These are phyloP conservation scores for Chlorella sp. DNA, from an alignment of 139 green algal species.

Conservation along the genomic window DNA sequence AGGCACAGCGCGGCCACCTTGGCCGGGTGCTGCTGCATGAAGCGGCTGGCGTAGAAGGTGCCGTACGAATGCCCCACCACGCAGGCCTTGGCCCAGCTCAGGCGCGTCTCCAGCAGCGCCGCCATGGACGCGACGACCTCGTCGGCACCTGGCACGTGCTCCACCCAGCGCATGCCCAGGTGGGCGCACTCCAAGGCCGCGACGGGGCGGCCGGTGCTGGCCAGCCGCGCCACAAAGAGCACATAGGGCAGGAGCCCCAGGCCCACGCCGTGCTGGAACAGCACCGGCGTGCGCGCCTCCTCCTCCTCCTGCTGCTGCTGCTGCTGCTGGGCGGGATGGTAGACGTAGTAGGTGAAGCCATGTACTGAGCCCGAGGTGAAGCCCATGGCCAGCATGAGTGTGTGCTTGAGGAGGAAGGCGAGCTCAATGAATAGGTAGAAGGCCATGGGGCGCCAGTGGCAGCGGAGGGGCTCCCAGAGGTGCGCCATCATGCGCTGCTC, in stretches of 20 bases:
- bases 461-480: slow-evolving; percentile 43
- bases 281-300: too few species aligned
- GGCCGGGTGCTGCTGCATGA: slow-evolving; percentile 9
- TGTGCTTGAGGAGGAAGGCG: slow-evolving; percentile 12
- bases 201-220: slow-evolving; percentile 18
- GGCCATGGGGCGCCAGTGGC: slow-evolving; percentile 15
- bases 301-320: too few species aligned
- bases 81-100: not conserved
- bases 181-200: slow-evolving; percentile 35
- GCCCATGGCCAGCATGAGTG: slow-evolving; percentile 15
- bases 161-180: slow-evolving; percentile 29
- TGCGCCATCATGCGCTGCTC: slow-evolving; percentile 42
- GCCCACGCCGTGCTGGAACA: slow-evolving; percentile 47
- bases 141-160: slow-evolving; percentile 12
- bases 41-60: slow-evolving; percentile 4
- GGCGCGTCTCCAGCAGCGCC: not conserved
- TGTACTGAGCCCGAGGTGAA: slow-evolving; percentile 1
- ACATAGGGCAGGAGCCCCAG: slow-evolving; percentile 41
- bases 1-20: slow-evolving; percentile 6
- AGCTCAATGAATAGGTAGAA: slow-evolving; percentile 25
- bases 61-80: not conserved
- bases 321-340: too few species aligned
- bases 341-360: slow-evolving; percentile 12
- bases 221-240: slow-evolving; percentile 27
- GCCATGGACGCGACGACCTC: slow-evolving; percentile 14